Base-by-base conservation (phyloP, 129 eudicot genomes). In the Flaveria trinervia region DNA sequence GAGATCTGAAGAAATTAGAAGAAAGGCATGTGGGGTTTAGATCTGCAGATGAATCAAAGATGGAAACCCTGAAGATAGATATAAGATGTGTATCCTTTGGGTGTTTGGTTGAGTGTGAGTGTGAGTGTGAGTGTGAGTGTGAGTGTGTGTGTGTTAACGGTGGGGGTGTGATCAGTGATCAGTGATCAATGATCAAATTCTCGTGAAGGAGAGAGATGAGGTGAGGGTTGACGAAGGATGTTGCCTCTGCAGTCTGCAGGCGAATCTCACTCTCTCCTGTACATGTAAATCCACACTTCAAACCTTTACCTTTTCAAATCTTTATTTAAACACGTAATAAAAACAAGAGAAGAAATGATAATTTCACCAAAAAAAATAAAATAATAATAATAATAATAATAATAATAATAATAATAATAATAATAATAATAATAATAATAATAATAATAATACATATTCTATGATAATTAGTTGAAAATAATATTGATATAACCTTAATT, bases 41-140 rank as follows among this genome's bases (percentile, higher is more conserved):
- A 89, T 89, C 90, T 89, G 81, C 25, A 88, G 93, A 86, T 84
- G 82, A 84, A 88, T 78, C 77, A 86, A 81, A 74, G 78, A 83
- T 80, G 77, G 49, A 43, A 59, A 26, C 39, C n/a, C 12, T 71
- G 22, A 51, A 20, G 68, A 69, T 69, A 68, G 68, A 57, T 28
- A 28, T 28, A 28, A 28, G 33, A 28, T 45, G 3, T 30, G 23
- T 64, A 20, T 26, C 6, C 52, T 22, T 79, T 48, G 68, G 41
- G 20, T 61, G 57, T 46, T 25, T 60, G 33, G 75, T 50, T 71
- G 76, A 71, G 76, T 44, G 41, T 36, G 41, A 36, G 41, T 36
- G 41, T 36, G 39, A 71, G 76, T 44, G 41, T 36, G 41, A 36
- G 41, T 36, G 41, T 36, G 39, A 2, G 39, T 28, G 39, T 33